Evolutionary conservation across 495 filamentous ascomycete genomes (phyloP).

Genomic region (Hapsidospora chrysogenum): DNA sequence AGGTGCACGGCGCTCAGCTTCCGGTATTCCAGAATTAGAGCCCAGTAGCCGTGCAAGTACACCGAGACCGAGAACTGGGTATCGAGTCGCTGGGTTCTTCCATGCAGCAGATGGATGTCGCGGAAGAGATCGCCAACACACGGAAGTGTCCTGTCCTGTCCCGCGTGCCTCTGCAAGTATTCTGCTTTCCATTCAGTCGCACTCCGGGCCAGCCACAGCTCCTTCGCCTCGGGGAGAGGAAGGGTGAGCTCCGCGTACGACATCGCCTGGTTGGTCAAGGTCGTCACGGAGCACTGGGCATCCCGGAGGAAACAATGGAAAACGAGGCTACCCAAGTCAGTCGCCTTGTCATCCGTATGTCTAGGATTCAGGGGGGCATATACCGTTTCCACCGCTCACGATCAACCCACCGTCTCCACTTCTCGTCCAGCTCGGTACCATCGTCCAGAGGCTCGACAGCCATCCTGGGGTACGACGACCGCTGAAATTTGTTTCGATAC

Average conservation of each 20-base stretch:
- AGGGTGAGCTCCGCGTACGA: slow-evolving; percentile 48
- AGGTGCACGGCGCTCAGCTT: slow-evolving; percentile 32
- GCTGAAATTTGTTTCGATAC: slow-evolving; percentile 21
- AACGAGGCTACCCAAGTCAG: slow-evolving; percentile 24
- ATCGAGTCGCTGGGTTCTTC: slow-evolving; percentile 27
- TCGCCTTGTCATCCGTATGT: slow-evolving; percentile 1
- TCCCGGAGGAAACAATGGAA: slow-evolving; percentile 42
- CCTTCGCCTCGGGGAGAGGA: slow-evolving; percentile 34
- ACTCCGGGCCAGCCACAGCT: slow-evolving; percentile 38
- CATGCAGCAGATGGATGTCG: slow-evolving; percentile 27
- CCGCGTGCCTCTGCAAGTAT: slow-evolving; percentile 16
- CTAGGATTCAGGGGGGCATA: too few relatives aligned
- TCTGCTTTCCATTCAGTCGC: slow-evolving; percentile 39
- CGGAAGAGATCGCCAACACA: slow-evolving; percentile 34
- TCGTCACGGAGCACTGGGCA: slow-evolving; percentile 37
- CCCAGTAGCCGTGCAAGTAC: slow-evolving; percentile 40
- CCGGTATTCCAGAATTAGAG: slow-evolving; percentile 41
- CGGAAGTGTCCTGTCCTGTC: slow-evolving; percentile 19
- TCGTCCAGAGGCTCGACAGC: slow-evolving; percentile 25
- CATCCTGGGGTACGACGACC: slow-evolving; percentile 29
- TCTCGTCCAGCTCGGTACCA: slow-evolving; percentile 29
- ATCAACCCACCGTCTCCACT: slow-evolving; percentile 44
- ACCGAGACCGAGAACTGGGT: slow-evolving; percentile 30
- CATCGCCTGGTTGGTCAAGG: slow-evolving; percentile 38
- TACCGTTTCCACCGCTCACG: slow-evolving; percentile 37